Evolutionary conservation across 176 grass and related monocot species (phyloP).

Genomic region (Luzula sylvatica): DNA sequence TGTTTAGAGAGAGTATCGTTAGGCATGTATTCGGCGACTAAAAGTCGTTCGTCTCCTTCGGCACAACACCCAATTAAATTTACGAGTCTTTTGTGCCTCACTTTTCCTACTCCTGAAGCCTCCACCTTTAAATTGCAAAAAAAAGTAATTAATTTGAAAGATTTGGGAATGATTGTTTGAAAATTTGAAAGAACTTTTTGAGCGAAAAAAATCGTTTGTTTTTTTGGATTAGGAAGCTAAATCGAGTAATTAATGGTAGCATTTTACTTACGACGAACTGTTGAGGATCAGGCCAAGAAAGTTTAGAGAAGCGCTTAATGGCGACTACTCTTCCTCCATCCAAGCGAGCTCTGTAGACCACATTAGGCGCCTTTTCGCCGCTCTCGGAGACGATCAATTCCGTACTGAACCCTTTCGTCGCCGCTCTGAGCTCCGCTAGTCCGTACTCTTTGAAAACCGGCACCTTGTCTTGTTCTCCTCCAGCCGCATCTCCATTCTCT

Average conservation of each 20-base stretch:
- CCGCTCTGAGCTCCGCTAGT: constrained; percentile 70
- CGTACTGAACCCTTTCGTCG: constrained; percentile 92
- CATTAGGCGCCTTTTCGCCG: constrained; percentile 98
- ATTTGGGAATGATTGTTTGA: too few species aligned
- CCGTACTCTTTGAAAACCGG: constrained; percentile 83
- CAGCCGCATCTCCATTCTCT: constrained; percentile 63
- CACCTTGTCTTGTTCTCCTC: constrained; percentile 52
- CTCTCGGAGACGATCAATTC: constrained; percentile 96
- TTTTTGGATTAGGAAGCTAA: too few species aligned
- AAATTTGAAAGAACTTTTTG: too few species aligned
- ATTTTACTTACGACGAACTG: constrained; percentile 70
- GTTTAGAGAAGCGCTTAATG: constrained; percentile 92
- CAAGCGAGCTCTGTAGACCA: constrained; percentile 83
- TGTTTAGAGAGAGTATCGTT: constrained; percentile 98
- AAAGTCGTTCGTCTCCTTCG: constrained; percentile 92
- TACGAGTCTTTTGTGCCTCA: constrained; percentile 84
- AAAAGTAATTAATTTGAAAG: not conserved
- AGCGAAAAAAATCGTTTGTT: too few species aligned
- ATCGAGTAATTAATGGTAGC: not conserved
- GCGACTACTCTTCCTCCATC: constrained; percentile 73
- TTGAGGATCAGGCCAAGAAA: constrained; percentile 95
- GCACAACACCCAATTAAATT: constrained; percentile 97
- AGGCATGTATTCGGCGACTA: constrained; percentile 97
- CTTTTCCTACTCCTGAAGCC: constrained; percentile 81
- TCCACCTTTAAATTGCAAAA: constrained; percentile 44